Percentiles rank a stretch among this genome's conserved stretches.
phyloP scores from a whole-genome alignment of 106 monocot genomes.

The Amphibolis antarctica region DNA sequence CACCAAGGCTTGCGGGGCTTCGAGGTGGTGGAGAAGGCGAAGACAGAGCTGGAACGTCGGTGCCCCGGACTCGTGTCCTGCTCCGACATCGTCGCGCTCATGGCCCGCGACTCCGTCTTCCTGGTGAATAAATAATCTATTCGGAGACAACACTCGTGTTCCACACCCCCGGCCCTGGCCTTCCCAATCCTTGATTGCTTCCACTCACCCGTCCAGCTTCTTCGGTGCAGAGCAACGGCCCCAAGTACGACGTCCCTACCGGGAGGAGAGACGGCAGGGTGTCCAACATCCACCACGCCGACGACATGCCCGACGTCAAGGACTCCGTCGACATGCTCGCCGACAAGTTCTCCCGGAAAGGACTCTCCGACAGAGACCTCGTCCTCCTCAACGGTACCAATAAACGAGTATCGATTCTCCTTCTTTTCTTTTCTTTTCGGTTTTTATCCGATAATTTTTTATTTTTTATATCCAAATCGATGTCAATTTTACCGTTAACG shows the following conservation, averaged over 20 bases:
- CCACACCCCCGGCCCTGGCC: no score
- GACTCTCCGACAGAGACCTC: conserved; percentile 45
- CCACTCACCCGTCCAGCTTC: no score
- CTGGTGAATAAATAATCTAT: conserved; percentile 21
- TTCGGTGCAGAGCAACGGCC: conserved; percentile 5
- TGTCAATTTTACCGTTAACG: no score
- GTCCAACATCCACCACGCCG: conserved; percentile 1
- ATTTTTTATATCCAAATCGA: no score
- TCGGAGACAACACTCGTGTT: no score
- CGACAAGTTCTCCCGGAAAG: conserved; percentile 44
- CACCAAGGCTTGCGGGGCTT: conserved; percentile 26
- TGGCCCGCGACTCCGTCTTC: conserved; percentile 33
- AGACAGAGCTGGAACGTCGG: conserved; percentile 17
- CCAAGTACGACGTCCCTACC: not conserved
- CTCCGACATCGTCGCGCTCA: conserved; percentile 36
- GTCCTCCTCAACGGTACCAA: conserved; percentile 66
- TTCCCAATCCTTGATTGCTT: no score
- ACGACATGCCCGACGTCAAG: conserved; percentile 11
- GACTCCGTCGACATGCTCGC: conserved; percentile 34
- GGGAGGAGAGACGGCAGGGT: conserved; percentile 4
- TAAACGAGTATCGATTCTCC: no score
- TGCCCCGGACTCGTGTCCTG: conserved; percentile 45
- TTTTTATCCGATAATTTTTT: no score
- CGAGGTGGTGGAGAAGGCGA: conserved; percentile 22
- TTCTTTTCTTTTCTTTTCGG: no score